Conservation (phyloP, 2,329 filamentous ascomycete genomes). For the Aspergillus fischeri region DNA sequence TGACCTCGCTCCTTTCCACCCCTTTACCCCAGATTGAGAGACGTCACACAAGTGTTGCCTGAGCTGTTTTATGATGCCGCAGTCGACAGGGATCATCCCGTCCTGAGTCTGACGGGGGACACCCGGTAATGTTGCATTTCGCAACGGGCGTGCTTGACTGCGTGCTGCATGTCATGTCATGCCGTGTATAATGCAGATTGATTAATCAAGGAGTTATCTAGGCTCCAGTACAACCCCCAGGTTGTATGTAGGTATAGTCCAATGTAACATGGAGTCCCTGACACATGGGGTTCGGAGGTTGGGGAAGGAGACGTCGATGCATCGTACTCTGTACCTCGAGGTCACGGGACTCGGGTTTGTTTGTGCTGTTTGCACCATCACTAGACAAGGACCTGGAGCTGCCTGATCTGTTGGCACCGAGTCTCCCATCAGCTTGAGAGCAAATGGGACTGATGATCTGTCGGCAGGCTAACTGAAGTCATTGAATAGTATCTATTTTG, state of each 20-base stretch:
- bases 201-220: slow-evolving; percentile 1
- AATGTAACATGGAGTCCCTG: neutral
- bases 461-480: neutral
- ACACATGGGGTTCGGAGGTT: neutral
- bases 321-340: neutral
- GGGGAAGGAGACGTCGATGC: neutral
- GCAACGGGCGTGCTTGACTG: slow-evolving; percentile 7
- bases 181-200: slow-evolving; percentile 5
- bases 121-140: slow-evolving; percentile 1
- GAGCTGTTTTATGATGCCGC: slow-evolving; percentile 17
- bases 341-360: neutral
- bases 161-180: neutral
- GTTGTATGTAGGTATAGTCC: neutral
- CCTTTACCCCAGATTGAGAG: slow-evolving; percentile 16
- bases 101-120: neutral
- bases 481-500: neutral
- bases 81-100: slow-evolving; percentile 10
- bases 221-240: neutral
- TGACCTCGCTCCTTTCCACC: neutral
- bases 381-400: neutral
- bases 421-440: neutral
- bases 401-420: neutral
- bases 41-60: slow-evolving; percentile 14
- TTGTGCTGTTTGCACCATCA: slow-evolving; percentile 9
- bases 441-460: neutral